These are phyloP conservation scores for Amaranthus tricolor DNA, from an alignment of 179 eudicot species.

Conservation along the genomic window DNA sequence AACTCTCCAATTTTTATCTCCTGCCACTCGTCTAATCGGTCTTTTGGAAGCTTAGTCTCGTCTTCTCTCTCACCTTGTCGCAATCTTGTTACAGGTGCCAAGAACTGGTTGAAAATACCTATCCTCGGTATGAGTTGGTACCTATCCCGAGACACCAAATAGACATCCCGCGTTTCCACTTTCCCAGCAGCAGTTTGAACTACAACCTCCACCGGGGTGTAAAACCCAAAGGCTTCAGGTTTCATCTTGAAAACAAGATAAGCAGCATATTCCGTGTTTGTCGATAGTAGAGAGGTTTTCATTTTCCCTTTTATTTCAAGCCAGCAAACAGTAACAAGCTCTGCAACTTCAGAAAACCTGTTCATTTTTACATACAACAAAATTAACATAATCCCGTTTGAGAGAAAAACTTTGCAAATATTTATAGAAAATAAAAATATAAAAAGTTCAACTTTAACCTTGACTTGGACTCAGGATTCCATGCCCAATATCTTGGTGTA, in stretches of 20 bases:
- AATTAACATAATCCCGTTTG: background rate
- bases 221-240: conserved; percentile 28
- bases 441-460: conserved; percentile 17
- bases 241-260: conserved; percentile 46
- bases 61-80: conserved; percentile 8
- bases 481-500: conserved; percentile 61
- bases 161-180: conserved; percentile 22
- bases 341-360: conserved; percentile 60
- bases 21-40: conserved; percentile 48
- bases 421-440: background rate
- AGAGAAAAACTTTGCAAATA: background rate
- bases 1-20: conserved; percentile 51
- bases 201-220: conserved; percentile 20
- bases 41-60: conserved; percentile 16
- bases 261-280: conserved; percentile 40
- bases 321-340: conserved; percentile 48
- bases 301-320: conserved; percentile 49
- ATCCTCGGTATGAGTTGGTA: conserved; percentile 25
- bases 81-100: conserved; percentile 1
- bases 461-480: conserved; percentile 48
- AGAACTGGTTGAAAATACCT: conserved; percentile 25
- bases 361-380: background rate
- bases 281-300: conserved; percentile 35
- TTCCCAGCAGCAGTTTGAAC: conserved; percentile 26
- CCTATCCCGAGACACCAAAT: conserved; percentile 14